Evolutionary conservation across 2,329 filamentous ascomycete genomes (phyloP).

Genomic region (Aureobasidium lini): DNA sequence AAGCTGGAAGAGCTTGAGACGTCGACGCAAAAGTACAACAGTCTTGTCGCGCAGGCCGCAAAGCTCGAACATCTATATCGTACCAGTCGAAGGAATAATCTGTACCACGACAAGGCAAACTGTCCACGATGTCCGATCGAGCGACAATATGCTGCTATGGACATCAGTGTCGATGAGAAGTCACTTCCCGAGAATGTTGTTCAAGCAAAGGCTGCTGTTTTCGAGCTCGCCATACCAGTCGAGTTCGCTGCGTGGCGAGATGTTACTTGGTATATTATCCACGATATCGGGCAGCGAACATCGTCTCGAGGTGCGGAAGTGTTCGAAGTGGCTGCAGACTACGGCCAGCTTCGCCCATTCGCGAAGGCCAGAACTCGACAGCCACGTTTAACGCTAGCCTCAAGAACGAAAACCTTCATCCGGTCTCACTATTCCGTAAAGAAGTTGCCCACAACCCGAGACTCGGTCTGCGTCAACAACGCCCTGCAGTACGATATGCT

Average conservation of each 20-base stretch:
- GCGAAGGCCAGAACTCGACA: neutral
- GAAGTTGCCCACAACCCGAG: conserved; percentile 34
- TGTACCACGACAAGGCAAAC: conserved; percentile 5
- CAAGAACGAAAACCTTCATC: conserved; percentile 40
- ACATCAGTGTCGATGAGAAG: conserved; percentile 44
- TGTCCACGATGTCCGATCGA: conserved; percentile 41
- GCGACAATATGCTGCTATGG: conserved; percentile 31
- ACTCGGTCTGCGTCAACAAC: conserved; percentile 39
- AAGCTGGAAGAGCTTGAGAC: conserved; percentile 36
- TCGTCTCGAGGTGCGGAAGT: conserved; percentile 16
- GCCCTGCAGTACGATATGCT: conserved; percentile 43
- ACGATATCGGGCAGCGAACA: conserved; percentile 28
- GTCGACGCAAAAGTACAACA: neutral
- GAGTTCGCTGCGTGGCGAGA: conserved; percentile 45
- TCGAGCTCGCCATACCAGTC: conserved; percentile 44
- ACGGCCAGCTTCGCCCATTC: conserved; percentile 27
- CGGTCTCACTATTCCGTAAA: conserved; percentile 42
- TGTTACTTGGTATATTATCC: conserved; percentile 43
- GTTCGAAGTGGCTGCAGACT: conserved; percentile 26
- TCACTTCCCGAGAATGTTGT: conserved; percentile 36
- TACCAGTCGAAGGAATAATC: neutral
- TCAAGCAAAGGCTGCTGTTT: conserved; percentile 40
- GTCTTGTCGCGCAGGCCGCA: neutral
- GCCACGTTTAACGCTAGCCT: conserved; percentile 31
- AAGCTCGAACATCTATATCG: neutral